Base-by-base conservation (phyloP, 257 asterid genomes). In the Plantago elongata region DNA sequence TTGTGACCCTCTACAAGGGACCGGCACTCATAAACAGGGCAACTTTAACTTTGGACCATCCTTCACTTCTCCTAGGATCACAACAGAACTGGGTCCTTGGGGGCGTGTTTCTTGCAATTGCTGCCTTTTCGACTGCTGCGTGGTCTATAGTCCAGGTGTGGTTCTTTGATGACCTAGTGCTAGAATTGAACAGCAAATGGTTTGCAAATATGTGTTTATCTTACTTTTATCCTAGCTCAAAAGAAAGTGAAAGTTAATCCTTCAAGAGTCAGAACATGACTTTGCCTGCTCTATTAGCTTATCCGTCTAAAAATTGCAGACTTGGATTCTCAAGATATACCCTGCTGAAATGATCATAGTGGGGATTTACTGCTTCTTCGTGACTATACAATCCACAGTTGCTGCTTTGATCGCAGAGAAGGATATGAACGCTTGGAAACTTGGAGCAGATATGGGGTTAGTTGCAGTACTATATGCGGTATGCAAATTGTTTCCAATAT, bases 81-180 rank as follows among this genome's bases (percentile, higher is more conserved):
- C 71, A 72, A 15, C 78, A 79, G 66, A 72, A 74, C 55, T 76
- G 88, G 85, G 48, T 72, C 0, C 71, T 76, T 15, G 88, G 85
- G 38, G 88, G 83, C 29, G 15, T 59, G 38, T 52, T 79, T 48
- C 81, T 82, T 15, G 72, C 78, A 7, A 40, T 60, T 37, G 84
- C 80, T 57, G 68, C 78, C 34, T 64, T 82, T 57, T 76, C 77
- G 4, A 70, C 74, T 57, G 82, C 88, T 9, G 62, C 78, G 1
- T 79, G 88, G 88, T 82, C 78, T 56, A 77, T 82, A 47, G 75
- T 74, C 61, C 83, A 82, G 84, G 87, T 73, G 30, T 2, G 59
- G 46, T 43, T 52, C 42, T 47, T 56, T 42, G 18, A 57, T 14
- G 10, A 11, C 30, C 56, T 37, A 3, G 13, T 1, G 18, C 44